phyloP scores from a whole-genome alignment of 164 flowering plant species.

The Amborella trichopoda region DNA sequence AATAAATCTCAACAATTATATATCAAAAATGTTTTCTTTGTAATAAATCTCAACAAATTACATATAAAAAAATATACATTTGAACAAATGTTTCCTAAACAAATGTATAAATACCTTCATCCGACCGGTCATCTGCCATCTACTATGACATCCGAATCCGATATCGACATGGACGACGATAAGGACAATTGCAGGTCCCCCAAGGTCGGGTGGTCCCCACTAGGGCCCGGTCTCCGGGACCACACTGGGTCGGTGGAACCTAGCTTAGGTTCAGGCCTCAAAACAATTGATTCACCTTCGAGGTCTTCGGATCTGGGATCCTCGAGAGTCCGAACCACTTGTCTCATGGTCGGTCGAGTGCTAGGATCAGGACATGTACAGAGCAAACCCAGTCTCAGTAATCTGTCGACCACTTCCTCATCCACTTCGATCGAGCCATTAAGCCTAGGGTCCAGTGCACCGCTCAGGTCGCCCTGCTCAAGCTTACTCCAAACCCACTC shows the following conservation, averaged over 20 bases:
- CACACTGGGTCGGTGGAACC: constrained; percentile 8
- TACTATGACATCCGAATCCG: constrained; percentile 15
- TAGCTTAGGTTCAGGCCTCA: constrained; percentile 16
- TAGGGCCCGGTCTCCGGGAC: constrained; percentile 8
- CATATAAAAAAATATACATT: no score
- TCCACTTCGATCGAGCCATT: constrained; percentile 8
- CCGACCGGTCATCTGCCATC: constrained; percentile 29
- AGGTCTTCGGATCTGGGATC: constrained; percentile 3
- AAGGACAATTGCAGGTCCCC: neutral
- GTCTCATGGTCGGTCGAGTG: constrained; percentile 31
- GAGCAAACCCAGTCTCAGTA: constrained; percentile 27
- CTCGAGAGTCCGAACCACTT: constrained; percentile 27
- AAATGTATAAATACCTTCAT: no score
- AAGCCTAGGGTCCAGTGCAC: constrained; percentile 23
- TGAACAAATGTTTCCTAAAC: no score
- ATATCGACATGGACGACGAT: constrained; percentile 10
- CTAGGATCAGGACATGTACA: constrained; percentile 29
- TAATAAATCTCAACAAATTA: no score
- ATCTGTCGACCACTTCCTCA: constrained; percentile 17
- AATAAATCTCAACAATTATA: no score
- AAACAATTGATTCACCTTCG: constrained; percentile 12
- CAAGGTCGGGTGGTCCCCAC: constrained; percentile 12
- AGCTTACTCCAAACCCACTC: constrained; percentile 27
- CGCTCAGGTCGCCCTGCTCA: constrained; percentile 19
- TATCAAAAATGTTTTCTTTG: no score